These are phyloP conservation scores for Boletus pseudopeckii DNA, from an alignment of 768 basidiomycete species.

Conservation along the genomic window DNA sequence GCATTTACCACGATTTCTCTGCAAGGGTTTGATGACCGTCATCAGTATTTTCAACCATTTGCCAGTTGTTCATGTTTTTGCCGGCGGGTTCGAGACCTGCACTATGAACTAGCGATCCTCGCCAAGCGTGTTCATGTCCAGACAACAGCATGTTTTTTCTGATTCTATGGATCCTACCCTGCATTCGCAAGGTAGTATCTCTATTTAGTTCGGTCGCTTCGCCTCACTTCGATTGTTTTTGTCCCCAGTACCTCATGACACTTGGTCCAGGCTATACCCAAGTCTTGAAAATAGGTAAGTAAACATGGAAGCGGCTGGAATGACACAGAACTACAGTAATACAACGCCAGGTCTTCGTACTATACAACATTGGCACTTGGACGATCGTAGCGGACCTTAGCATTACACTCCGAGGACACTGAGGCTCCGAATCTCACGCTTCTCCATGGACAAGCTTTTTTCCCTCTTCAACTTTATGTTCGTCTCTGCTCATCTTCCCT, in stretches of 20 bases:
- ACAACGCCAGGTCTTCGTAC: slow-evolving; percentile 2
- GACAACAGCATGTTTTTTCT: background rate
- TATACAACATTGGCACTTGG: slow-evolving; percentile 3
- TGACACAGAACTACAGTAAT: background rate
- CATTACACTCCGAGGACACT: background rate
- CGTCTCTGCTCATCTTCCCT: slow-evolving; percentile 30
- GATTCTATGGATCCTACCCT: too few species aligned
- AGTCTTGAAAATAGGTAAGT: background rate
- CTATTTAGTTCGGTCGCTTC: background rate
- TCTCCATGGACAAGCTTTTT: slow-evolving; percentile 26
- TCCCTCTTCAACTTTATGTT: slow-evolving; percentile 28
- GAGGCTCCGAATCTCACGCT: slow-evolving; percentile 9
- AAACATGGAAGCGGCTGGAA: background rate
- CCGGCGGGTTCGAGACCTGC: background rate
- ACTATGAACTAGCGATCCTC: background rate
- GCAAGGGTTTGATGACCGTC: background rate
- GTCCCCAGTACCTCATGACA: too few species aligned
- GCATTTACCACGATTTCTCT: background rate
- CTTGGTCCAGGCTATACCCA: background rate
- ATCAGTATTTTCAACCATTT: background rate
- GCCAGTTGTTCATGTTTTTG: background rate
- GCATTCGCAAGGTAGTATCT: background rate
- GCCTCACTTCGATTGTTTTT: background rate
- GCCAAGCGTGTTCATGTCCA: background rate
- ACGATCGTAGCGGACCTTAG: background rate